Evolutionary conservation across 179 eudicot genomes (phyloP).

Genomic region (Actinidia chinensis): DNA sequence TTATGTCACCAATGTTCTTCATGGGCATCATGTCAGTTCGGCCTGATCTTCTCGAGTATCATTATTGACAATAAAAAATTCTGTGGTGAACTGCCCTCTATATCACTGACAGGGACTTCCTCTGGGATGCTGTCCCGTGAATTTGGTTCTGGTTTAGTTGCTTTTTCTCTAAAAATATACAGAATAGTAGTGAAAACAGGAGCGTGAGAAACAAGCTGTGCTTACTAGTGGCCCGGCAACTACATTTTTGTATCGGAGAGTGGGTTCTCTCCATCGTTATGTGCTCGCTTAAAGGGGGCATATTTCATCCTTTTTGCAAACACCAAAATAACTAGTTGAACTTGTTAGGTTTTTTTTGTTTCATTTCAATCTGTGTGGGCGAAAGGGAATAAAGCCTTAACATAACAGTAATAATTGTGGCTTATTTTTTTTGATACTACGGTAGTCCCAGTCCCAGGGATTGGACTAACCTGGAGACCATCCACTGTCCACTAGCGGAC

Average conservation of each 20-base stretch:
- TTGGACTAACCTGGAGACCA: no score
- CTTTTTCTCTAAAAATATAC: neutral
- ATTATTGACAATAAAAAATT: neutral
- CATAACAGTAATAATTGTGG: no score
- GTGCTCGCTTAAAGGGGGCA: neutral
- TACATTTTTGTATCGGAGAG: neutral
- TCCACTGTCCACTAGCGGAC: no score
- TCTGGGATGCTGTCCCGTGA: neutral
- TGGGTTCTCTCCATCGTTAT: no score
- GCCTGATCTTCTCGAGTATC: neutral
- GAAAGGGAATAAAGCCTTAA: no score
- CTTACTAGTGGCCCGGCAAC: no score
- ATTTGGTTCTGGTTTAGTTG: neutral
- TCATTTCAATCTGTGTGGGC: no score
- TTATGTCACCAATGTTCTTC: neutral
- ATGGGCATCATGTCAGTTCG: neutral
- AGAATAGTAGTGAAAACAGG: neutral
- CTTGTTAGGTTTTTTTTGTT: neutral
- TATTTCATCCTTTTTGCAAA: neutral
- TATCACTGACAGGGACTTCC: neutral
- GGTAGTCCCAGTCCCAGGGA: no score
- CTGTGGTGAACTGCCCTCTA: neutral
- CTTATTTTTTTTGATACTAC: no score
- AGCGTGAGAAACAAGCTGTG: constrained; percentile 9
- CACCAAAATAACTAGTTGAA: neutral